A percentile compares a stretch with the other conserved stretches of the same genome.
Evolutionary conservation across 2,329 filamentous ascomycete genomes (phyloP).

Genomic region (Colletotrichum falcatum): DNA sequence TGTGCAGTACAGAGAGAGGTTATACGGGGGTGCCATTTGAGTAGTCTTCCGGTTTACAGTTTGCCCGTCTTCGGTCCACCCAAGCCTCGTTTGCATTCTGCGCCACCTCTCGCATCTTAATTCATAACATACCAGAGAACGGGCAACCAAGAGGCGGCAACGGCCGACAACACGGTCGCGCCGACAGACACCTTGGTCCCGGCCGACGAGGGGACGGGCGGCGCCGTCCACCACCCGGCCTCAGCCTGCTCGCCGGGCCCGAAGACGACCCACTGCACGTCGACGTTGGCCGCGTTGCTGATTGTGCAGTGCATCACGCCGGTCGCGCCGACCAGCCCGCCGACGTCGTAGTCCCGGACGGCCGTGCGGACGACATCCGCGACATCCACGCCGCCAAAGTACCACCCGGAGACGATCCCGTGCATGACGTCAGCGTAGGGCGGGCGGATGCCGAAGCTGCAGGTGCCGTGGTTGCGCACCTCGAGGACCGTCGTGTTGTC

Average conservation of each 20-base stretch:
- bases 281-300: background rate
- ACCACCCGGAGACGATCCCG: conserved; percentile 4
- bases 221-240: conserved; percentile 15
- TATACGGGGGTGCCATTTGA: too few relatives aligned
- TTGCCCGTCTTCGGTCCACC: background rate
- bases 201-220: conserved; percentile 19
- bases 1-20: too few relatives aligned
- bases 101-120: background rate
- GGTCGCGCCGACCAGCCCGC: conserved; percentile 17
- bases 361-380: background rate
- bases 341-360: background rate
- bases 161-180: background rate
- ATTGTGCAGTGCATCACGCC: conserved; percentile 23
- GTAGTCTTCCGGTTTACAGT: too few relatives aligned
- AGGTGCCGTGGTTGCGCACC: conserved; percentile 10
- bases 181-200: background rate
- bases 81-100: background rate
- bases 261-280: conserved; percentile 27
- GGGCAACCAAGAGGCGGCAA: background rate
- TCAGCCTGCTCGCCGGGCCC: conserved; percentile 7
- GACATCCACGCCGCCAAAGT: conserved; percentile 24
- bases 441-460: conserved; percentile 27
- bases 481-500: conserved; percentile 26
- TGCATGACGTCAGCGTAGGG: conserved; percentile 3
- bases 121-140: conserved; percentile 5